A percentile compares a stretch with the other conserved stretches of the same genome.
Conservation (phyloP, 2,329 filamentous ascomycete species). For the Xylaria sp. region DNA sequence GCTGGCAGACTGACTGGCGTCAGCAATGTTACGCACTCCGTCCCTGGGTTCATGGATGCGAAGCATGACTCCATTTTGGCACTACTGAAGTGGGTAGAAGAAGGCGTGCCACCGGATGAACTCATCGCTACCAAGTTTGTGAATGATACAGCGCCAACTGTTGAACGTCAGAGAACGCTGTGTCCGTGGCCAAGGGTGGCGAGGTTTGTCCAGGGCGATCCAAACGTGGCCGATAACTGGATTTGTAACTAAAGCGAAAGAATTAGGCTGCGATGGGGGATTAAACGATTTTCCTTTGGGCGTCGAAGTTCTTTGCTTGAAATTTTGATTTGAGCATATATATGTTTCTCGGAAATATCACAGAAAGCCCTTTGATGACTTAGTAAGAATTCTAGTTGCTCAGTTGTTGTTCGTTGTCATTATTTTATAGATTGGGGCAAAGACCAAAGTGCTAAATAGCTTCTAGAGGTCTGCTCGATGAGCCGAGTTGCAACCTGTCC, state of each 20-base stretch:
- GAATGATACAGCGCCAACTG: slow-evolving; percentile 41
- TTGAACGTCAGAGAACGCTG: slow-evolving; percentile 33
- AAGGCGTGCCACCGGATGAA: slow-evolving; percentile 42
- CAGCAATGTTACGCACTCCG: slow-evolving; percentile 51
- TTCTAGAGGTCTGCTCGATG: too few species aligned
- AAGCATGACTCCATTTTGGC: slow-evolving; percentile 46
- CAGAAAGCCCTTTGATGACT: too few species aligned
- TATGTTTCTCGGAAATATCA: too few species aligned
- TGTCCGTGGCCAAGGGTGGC: slow-evolving; percentile 30
- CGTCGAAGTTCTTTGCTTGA: too few species aligned
- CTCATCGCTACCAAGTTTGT: slow-evolving; percentile 46
- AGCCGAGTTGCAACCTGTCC: too few species aligned
- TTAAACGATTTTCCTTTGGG: too few species aligned
- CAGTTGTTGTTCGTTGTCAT: too few species aligned
- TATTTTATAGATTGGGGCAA: too few species aligned
- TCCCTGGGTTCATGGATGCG: slow-evolving; percentile 36
- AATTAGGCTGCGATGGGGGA: too few species aligned
- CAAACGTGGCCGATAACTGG: slow-evolving; percentile 28
- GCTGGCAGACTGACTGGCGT: slow-evolving; percentile 23
- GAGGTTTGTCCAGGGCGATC: slow-evolving; percentile 25
- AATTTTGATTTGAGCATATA: too few species aligned
- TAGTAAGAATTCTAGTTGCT: too few species aligned
- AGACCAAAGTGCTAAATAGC: too few species aligned
- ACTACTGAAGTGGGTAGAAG: slow-evolving; percentile 56
- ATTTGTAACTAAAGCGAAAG: slow-evolving; percentile 7